A percentile compares a stretch with the other conserved stretches of the same genome.
phyloP scores from a whole-genome alignment of 257 asterid genomes.

The Euphrasia confusa region DNA sequence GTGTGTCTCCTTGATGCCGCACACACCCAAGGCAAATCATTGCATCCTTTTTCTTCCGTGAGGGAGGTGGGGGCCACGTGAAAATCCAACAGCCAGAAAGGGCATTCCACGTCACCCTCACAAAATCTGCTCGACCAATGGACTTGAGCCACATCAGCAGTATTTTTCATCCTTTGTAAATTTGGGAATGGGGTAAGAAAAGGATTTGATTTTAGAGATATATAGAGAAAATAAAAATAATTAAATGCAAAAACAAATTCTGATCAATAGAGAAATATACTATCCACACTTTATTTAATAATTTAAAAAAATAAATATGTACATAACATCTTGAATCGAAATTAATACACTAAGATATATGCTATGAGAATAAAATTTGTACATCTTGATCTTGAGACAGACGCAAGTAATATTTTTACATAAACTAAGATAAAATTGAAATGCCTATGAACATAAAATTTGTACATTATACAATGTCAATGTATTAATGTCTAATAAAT shows the following conservation, averaged over 20 bases:
- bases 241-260: conserved; percentile 13
- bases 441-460: too few relatives aligned
- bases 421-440: too few relatives aligned
- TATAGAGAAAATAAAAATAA: background rate
- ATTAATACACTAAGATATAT: too few relatives aligned
- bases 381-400: too few relatives aligned
- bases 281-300: too few relatives aligned
- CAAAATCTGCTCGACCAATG: conserved; percentile 38
- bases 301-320: too few relatives aligned
- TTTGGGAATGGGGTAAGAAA: background rate
- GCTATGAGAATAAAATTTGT: too few relatives aligned
- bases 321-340: too few relatives aligned
- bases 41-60: conserved; percentile 19
- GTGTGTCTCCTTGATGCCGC: conserved; percentile 59
- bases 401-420: too few relatives aligned
- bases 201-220: background rate
- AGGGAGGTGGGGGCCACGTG: conserved; percentile 24
- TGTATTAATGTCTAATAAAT: too few relatives aligned
- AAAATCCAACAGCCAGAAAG: conserved; percentile 55
- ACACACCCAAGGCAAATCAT: conserved; percentile 54
- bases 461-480: too few relatives aligned
- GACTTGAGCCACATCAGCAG: conserved; percentile 30
- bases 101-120: conserved; percentile 44
- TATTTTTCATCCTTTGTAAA: conserved; percentile 22
- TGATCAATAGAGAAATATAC: too few relatives aligned